Base-by-base conservation (phyloP, 805 yeast species). In the Isabelozyma heimii region DNA sequence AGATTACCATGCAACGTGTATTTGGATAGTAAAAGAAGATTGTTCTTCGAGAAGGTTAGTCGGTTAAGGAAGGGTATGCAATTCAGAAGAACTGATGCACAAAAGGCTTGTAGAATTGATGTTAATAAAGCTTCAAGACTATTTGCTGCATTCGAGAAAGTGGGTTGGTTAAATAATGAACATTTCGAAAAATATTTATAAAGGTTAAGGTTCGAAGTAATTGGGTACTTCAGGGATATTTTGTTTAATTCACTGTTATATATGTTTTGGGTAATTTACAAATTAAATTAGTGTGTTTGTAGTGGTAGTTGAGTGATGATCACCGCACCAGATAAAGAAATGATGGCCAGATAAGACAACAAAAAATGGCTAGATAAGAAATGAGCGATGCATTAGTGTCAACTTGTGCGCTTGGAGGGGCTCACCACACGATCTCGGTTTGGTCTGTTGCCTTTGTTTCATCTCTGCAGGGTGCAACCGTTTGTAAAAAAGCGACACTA, bases 51-150 rank as follows among this genome's bases (percentile, higher is more conserved):
- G 66, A 92, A 91, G 72, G 94, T 91, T 30, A 83, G 82, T 56
- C 81, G 97, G 45, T 68, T 84, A 58, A 82, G 81, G 57, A 72
- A 75, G 45, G 85, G 85, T 27, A 74, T 84, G 62, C 92, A 94
- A 26, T 92, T 92, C 71, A 84, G 97, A 70, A 85, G 97, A 70
- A 94, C 98, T 0, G 99, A 92, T 69, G 96, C 97, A 7, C 98
- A 92, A 70, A 94, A 94, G 74, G 97, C 97, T 5, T 92, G 98
- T 67, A 82, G 96, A 54, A 91, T 94, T 56, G 98, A 94, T 67
- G 98, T 92, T 42, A 94, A 94, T 69, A 94, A 94, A 68, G 97
- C 97, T 1, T 86, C 95, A 44, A 80, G 97, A 56, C 74, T 92
- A 47, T 92, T 82, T 72, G 95, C 92, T 26, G 90, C 97, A 17